Evolutionary conservation across 441 rosid genomes (phyloP).

Genomic region (Bocquillonia castaneifolia): DNA sequence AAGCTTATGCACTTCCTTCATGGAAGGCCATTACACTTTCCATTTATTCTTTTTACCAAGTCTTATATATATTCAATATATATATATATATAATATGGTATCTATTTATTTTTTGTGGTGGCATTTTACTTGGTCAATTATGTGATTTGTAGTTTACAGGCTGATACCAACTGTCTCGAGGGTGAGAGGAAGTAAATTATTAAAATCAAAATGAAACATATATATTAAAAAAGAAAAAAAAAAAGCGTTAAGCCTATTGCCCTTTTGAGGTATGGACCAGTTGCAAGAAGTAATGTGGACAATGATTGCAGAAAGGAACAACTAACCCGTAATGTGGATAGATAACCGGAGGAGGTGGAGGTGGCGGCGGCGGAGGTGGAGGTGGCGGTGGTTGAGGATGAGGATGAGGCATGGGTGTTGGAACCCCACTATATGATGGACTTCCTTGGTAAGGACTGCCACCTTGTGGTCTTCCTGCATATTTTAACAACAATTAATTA

Average conservation of each 20-base stretch:
- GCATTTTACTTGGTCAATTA: conserved; percentile 16
- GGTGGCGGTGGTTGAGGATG: conserved; percentile 8
- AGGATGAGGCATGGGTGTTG: conserved; percentile 29
- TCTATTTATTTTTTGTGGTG: conserved; percentile 3
- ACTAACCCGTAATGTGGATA: conserved; percentile 77
- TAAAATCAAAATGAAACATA: conserved; percentile 6
- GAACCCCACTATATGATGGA: conserved; percentile 46
- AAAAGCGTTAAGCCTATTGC: neutral
- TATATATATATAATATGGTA: neutral
- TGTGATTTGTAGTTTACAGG: conserved; percentile 30
- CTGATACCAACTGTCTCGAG: conserved; percentile 37
- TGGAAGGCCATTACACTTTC: conserved; percentile 2
- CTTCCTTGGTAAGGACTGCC: conserved; percentile 47
- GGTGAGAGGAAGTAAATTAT: neutral
- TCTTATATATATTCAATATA: neutral
- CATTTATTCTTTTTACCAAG: neutral
- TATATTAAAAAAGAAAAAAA: neutral
- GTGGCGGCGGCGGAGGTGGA: conserved; percentile 35
- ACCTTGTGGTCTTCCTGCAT: conserved; percentile 62
- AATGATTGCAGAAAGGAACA: conserved; percentile 6
- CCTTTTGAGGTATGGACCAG: conserved; percentile 28
- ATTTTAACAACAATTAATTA: too few species aligned
- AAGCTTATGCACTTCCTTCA: neutral
- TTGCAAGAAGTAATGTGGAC: conserved; percentile 8
- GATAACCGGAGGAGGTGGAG: conserved; percentile 53